phyloP scores from a whole-genome alignment of 208 protist genomes.

The Leishmania arabica region DNA sequence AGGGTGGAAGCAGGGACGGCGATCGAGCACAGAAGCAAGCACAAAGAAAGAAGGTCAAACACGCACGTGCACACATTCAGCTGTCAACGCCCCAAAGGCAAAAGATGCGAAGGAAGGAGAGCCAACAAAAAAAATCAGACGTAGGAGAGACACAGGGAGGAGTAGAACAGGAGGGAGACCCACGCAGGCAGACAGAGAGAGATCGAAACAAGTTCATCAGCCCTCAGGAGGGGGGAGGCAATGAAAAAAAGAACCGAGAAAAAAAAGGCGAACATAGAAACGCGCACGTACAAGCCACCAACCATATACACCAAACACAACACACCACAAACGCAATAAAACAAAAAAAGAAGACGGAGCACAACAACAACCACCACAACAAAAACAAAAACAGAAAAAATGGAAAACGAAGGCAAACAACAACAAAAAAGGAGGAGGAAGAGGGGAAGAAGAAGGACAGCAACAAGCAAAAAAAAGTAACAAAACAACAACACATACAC shows the following conservation, averaged over 20 bases:
- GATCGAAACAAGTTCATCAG: background rate
- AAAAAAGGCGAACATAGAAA: background rate
- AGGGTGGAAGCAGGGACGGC: background rate
- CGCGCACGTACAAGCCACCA: no score
- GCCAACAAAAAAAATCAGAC: background rate
- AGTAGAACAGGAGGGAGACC: background rate
- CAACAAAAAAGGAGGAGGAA: no score
- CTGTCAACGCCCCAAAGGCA: background rate
- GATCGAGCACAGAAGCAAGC: background rate
- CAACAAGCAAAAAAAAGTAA: no score
- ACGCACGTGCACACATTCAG: background rate
- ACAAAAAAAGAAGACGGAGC: background rate
- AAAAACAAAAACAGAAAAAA: no score
- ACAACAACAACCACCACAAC: no score
- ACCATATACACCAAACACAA: no score
- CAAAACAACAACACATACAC: no score
- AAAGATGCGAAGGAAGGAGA: background rate
- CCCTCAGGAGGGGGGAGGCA: background rate
- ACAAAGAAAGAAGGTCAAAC: background rate
- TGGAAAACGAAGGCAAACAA: no score
- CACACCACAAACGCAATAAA: no score
- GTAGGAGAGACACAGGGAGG: background rate
- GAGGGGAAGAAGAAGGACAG: no score
- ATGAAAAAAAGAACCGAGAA: background rate
- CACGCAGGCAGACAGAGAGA: background rate